Evolutionary conservation across 2,329 filamentous ascomycete species (phyloP), one percentile per base, ranked within the genome.

Genomic region (Curvularia spicifera): DNA sequence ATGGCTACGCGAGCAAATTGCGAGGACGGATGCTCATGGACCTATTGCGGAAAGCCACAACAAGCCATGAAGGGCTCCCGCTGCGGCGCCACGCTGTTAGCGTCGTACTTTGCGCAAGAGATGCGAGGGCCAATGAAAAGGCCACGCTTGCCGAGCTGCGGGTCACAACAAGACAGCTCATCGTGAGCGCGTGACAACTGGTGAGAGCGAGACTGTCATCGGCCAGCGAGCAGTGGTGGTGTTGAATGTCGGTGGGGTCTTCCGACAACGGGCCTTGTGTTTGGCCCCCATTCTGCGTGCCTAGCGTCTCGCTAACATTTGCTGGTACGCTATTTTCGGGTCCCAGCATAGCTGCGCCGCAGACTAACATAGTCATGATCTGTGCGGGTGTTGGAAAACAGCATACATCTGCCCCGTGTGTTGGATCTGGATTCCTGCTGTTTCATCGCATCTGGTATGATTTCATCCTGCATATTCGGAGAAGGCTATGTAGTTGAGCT

Each of bases 31-130:
- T 49, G 43, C 59, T 57, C 50, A 63, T 63, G 43, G 62, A 63
- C 46, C 46, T 47, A 51, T 60, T 50, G 24, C 58, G 51, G 56
- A 63, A 63, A 67, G 61, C 63, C 60, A 66, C 33, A 65, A 31
- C 10, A 45, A 42, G 55, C 49, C 56, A 51, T 31, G 51, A 22
- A 52, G 46, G 26, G 60, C 56, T 56, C 51, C 47, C 42, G 56
- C 47, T 49, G 28, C 28, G 43, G 56, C 35, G 55, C 53, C 49
- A 48, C 33, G 24, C 48, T 59, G 43, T 44, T 40, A 43, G 33
- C 48, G 42, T 56, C 29, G 48, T 49, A 52, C 22, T 26, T 49
- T 47, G 29, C 18, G 39, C 48, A 35, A 37, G 45, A 43, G 22
- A 8, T 29, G 50, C 53, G 5, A 45, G 42, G 43, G 46, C 57